Base-by-base conservation (phyloP, 164 flowering plant species). In the Chimonanthus salicifolius region DNA sequence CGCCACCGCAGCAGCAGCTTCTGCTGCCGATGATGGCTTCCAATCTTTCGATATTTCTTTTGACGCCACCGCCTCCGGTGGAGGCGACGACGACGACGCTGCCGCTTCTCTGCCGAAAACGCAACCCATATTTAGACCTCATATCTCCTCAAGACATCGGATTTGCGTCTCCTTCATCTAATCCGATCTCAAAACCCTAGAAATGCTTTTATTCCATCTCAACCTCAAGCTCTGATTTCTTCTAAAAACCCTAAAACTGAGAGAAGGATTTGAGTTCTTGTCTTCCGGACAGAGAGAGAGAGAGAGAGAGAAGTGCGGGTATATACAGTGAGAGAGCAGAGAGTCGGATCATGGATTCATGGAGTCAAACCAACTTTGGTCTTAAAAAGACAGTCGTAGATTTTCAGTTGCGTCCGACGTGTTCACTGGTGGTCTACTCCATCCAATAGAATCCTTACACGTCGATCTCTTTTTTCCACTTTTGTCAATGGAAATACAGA, bases 101-200 rank as follows among this genome's bases (percentile, higher is more conserved):
- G 33, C 33, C 47, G 72, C 72, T 77, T 80, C 84, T 78, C 78
- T 80, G 16, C 84, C 87, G 72, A 84, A 81, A 9, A 80, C 87
- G 78, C 88, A 86, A 62, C 88, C 88, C 88, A 86, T 86, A 49
- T 70, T 71, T 62, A 74, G 62, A 58, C 68, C 74, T 68, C 75
- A 78, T 75, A 60, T 74, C 72, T 73, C 74, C 70, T 64, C 78
- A 64, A 73, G 60, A 6, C 48, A 66, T 66, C 47, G 2, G 44
- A 66, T 11, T 66, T 44, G n/a, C 16, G 5, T 9, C 60, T 10
- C 60, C 16, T 3, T 54, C 60, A 54, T 54, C 60, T 54, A 54
- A 13, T 4, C 60, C 60, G 4, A 3, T 8, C 60, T 33, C 60
- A 6, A 54, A 54, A 54, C 60, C 60, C 60, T 54, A 54, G 60